Evolutionary conservation across 1,139 yeast species (phyloP).

Genomic region (Kodamaea suecica): DNA sequence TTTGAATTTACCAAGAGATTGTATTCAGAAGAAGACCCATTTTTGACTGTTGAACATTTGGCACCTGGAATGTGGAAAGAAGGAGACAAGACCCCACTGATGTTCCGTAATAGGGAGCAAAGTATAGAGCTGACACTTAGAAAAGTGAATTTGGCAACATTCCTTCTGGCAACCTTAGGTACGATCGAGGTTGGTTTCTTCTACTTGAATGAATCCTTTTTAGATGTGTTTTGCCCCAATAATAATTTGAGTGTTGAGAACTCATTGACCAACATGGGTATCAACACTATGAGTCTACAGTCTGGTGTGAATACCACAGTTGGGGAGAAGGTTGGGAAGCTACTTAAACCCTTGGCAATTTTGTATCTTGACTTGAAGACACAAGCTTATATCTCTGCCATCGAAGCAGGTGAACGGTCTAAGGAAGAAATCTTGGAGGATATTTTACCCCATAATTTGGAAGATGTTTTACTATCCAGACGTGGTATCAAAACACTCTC

Average conservation of each 20-base stretch:
- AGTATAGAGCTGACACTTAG: slow-evolving; percentile 69
- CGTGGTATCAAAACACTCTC: slow-evolving; percentile 45
- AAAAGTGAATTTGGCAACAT: slow-evolving; percentile 84
- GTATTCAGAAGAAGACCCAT: slow-evolving; percentile 66
- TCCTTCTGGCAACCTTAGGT: slow-evolving; percentile 80
- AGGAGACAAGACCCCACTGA: slow-evolving; percentile 55
- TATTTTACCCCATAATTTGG: slow-evolving; percentile 68
- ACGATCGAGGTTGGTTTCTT: slow-evolving; percentile 84
- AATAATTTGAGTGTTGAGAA: slow-evolving; percentile 43
- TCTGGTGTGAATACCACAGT: slow-evolving; percentile 36
- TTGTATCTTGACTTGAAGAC: slow-evolving; percentile 85
- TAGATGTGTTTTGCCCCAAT: slow-evolving; percentile 79
- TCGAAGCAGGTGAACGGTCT: slow-evolving; percentile 69
- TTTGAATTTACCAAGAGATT: slow-evolving; percentile 70
- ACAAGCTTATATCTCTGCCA: slow-evolving; percentile 88
- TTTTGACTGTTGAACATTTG: slow-evolving; percentile 56
- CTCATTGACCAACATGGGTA: slow-evolving; percentile 39
- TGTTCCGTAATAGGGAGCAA: slow-evolving; percentile 59
- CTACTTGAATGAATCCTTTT: slow-evolving; percentile 75
- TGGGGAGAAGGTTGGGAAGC: slow-evolving; percentile 51
- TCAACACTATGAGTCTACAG: slow-evolving; percentile 33
- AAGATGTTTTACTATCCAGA: slow-evolving; percentile 48
- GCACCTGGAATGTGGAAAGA: slow-evolving; percentile 69
- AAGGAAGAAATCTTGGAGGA: slow-evolving; percentile 70
- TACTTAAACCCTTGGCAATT: slow-evolving; percentile 77